Evolutionary conservation across 495 filamentous ascomycete species (phyloP), one percentile per base, ranked within the genome.

Genomic region (Penicillium chermesinum): DNA sequence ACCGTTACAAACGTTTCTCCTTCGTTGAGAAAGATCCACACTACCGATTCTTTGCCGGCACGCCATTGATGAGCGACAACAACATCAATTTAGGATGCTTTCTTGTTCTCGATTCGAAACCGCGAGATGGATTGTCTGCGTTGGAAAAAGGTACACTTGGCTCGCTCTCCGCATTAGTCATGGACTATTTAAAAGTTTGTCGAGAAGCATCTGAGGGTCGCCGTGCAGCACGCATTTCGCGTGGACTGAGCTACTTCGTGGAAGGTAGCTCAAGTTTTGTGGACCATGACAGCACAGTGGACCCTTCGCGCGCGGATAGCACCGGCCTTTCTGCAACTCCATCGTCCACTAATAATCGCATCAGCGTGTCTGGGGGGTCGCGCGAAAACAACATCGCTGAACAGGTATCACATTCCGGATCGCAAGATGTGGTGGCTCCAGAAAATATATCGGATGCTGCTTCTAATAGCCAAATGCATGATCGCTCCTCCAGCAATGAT

Each of bases 21-120:
- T 75, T 75, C 35, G 74, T 79, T 4, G 46, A 62, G 14, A 64
- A 56, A 0, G 54, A 67, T 1, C 75, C 73, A 0, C 21, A 64
- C 22, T 78, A 73, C 41, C 66, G 57, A 39, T 78, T 73, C 46
- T 77, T 70, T 38, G 75, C 74, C 7, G 75, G 75, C 39, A 76
- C 73, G 0, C 69, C 71, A 2, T 73, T 91, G 19, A 77, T 83
- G 3, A 87, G 83, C 0, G 80, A 78, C 4, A 76, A 73, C 9
- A 83, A 81, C 8, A 78, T 87, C 55, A 82, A 84, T 19, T 83
- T 91, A 52, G 87, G 87, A 18, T 83, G 78, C 14, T 72, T 88
- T 38, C 87, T 83, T 44, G 70, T 88, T 10, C 56, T 87, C 4
- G 85, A 89, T 56, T 63, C 47, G 7, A 59, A 63, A 5, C 67